Evolutionary conservation across 805 yeast genomes (phyloP), one percentile per base, ranked within the genome.

Genomic region (Candida qinlingensis): DNA sequence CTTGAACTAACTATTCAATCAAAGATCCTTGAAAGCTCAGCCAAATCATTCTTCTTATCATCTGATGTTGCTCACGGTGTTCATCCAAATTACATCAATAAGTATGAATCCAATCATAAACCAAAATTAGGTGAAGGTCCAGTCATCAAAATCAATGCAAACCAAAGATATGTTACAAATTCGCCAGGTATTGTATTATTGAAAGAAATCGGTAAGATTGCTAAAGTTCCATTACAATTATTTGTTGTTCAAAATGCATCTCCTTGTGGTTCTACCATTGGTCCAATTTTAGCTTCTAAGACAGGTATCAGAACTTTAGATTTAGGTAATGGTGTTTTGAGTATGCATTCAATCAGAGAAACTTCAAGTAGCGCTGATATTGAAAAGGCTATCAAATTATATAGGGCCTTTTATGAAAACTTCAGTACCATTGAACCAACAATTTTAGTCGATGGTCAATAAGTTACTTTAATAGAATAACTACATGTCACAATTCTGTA

Each of bases 31-130:
- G 79, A 82, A 54, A 65, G 85, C 1, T 74, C 82, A 69, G 75
- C 91, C 7, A 84, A 83, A 63, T 89, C 97, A 1, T 91, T 94
- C 66, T 76, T 92, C 57, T 66, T 94, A 41, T 91, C 97, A 0
- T 87, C 96, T 0, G 99, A 92, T 65, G 94, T 90, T 81, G 96
- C 98, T 1, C 99, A 92, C 64, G 98, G 96, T 33, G 85, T 92
- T 37, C 97, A 92, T 66, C 99, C 99, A 49, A 92, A 92, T 67
- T 92, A 92, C 65, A 69, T 79, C 5, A 77, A 75, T 46, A 79
- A 79, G 57, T 86, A 94, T 67, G 98, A 94, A 63, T 63, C 79
- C 26, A 71, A 77, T 52, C 96, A 92, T 66, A 79, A 80, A 54
- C 98, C 99, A 1, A 74, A 75, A 45, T 70, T 92, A 52, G 95